phyloP scores from a whole-genome alignment of 768 basidiomycete species.

The Jaapia argillacea region DNA sequence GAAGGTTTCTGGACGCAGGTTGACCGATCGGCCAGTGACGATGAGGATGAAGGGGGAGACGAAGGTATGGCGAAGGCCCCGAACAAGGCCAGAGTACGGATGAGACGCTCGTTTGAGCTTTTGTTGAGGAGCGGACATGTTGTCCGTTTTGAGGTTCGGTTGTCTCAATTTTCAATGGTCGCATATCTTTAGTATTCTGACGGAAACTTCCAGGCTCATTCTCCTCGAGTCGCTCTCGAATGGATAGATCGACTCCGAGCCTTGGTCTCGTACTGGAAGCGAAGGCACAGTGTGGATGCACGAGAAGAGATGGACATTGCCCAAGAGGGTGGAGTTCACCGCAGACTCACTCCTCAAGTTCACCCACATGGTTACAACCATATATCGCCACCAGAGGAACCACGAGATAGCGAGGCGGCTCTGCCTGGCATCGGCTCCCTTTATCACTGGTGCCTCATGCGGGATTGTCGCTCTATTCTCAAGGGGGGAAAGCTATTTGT shows the following conservation, averaged over 20 bases:
- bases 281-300: slow-evolving; percentile 66
- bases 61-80: slow-evolving; percentile 30
- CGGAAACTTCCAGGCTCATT: slow-evolving; percentile 44
- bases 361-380: slow-evolving; percentile 32
- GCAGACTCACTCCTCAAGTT: slow-evolving; percentile 49
- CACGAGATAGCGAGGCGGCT: slow-evolving; percentile 40
- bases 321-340: slow-evolving; percentile 36
- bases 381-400: slow-evolving; percentile 34
- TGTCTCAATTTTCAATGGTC: background rate
- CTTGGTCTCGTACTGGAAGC: slow-evolving; percentile 71
- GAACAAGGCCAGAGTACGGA: slow-evolving; percentile 37
- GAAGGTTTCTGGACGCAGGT: slow-evolving; percentile 26
- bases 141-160: slow-evolving; percentile 68
- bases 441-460: slow-evolving; percentile 84
- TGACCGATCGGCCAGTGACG: slow-evolving; percentile 37
- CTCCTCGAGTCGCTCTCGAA: slow-evolving; percentile 57
- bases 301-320: slow-evolving; percentile 74
- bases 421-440: slow-evolving; percentile 50
- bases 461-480: slow-evolving; percentile 67
- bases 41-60: slow-evolving; percentile 59
- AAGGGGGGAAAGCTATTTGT: slow-evolving; percentile 68
- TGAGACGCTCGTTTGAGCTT: slow-evolving; percentile 71
- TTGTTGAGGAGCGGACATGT: slow-evolving; percentile 57
- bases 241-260: slow-evolving; percentile 76
- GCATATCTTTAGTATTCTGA: background rate